phyloP scores from a whole-genome alignment of 2,329 filamentous ascomycete genomes.

The Lecanoromycetidae sp. region DNA sequence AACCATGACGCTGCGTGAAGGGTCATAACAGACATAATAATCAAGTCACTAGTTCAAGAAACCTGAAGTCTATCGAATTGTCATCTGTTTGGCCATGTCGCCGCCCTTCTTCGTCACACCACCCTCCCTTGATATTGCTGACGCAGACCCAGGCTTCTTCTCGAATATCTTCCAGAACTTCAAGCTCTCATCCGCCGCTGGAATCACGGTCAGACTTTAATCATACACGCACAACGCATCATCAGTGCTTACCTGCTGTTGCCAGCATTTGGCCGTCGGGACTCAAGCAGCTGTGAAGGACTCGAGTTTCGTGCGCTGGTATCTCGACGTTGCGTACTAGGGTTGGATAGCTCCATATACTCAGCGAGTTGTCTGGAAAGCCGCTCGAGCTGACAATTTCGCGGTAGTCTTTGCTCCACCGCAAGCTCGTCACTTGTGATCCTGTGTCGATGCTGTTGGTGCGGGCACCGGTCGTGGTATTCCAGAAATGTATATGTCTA shows the following conservation, averaged over 20 bases:
- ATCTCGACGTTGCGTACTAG: constrained; percentile 97
- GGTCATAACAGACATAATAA: constrained; percentile 1
- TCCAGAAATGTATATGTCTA: constrained; percentile 99
- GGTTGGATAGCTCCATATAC: constrained; percentile 98
- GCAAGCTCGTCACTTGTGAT: constrained; percentile 88
- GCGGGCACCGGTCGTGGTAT: constrained; percentile 90
- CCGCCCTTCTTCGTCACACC: constrained; percentile 62
- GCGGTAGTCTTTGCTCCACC: constrained; percentile 94
- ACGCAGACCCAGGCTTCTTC: constrained; percentile 74
- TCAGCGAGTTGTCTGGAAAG: constrained; percentile 97
- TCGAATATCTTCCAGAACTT: constrained; percentile 99
- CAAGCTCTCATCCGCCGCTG: constrained; percentile 85
- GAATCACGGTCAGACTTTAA: constrained; percentile 15
- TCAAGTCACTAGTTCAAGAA: background rate
- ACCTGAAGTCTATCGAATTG: constrained; percentile 50
- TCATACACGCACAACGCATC: background rate
- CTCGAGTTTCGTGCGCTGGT: constrained; percentile 89
- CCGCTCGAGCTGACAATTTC: constrained; percentile 96
- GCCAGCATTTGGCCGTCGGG: constrained; percentile 97
- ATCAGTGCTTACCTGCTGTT: constrained; percentile 56
- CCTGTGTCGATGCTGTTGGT: constrained; percentile 99
- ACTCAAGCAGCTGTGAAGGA: constrained; percentile 92
- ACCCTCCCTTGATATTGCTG: constrained; percentile 49
- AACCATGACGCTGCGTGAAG: background rate
- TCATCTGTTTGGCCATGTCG: constrained; percentile 89